Evolutionary conservation across 805 yeast species (phyloP), one percentile per base, ranked within the genome.

Genomic region (Millerozyma acaciae): DNA sequence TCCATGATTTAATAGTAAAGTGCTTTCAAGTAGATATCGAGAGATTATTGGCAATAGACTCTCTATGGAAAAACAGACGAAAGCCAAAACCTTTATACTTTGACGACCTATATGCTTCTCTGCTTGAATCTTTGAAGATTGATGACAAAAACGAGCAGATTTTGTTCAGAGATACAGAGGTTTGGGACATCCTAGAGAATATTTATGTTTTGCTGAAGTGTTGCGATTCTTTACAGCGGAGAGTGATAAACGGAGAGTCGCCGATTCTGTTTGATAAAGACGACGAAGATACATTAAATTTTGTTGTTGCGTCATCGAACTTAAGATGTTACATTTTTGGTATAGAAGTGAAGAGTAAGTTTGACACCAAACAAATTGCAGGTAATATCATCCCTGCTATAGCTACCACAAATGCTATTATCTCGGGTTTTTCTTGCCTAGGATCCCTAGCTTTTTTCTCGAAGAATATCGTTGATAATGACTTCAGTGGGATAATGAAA

Each of bases 331-430:
- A 49, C 30, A 70, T 84, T 2, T 90, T 89, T 51, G 65, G 70
- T 16, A 88, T 89, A 36, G 84, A 79, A 21, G 45, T 66, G 32
- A 81, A 83, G 51, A 70, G 93, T 3, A 80, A 84, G 39, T 93
- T 94, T 52, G 95, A 87, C 39, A 76, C 84, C 40, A 93, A 93
- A 55, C 94, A 84, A 50, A 88, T 90, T 43, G 98, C 98, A 0
- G 99, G 99, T 5, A 93, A 90, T 57, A 93, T 93, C 48, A 93
- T 93, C 25, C 98, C 99, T 0, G 98, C 98, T 0, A 89, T 94
- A 46, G 97, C 98, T 5, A 93, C 98, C 2, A 90, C 97, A 3
- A 93, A 93, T 56, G 97, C 98, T 1, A 81, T 93, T 9, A 80
- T 93, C 46, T 88, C 96, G 0, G 98, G 98, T 0, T 73, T 87